phyloP scores from a whole-genome alignment of 176 grass and related monocot species.

The Musa acuminata region DNA sequence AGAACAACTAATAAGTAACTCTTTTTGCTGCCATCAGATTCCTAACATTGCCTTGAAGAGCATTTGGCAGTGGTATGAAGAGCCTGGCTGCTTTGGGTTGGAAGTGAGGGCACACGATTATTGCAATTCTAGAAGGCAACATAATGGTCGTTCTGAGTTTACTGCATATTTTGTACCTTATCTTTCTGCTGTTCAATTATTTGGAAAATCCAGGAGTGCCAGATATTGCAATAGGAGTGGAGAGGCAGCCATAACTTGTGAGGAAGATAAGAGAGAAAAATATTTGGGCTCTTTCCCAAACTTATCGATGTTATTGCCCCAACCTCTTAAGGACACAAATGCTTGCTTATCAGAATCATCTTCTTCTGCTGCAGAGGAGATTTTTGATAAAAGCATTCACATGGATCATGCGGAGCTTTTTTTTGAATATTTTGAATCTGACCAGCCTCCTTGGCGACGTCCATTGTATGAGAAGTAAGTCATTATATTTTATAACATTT shows the following conservation, averaged over 20 bases:
- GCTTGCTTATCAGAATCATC: neutral
- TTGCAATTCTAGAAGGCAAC: neutral
- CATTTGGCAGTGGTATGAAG: slow-evolving; percentile 66
- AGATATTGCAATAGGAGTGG: slow-evolving; percentile 10
- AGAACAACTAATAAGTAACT: slow-evolving; percentile 23
- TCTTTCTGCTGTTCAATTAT: slow-evolving; percentile 60
- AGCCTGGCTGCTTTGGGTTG: slow-evolving; percentile 65
- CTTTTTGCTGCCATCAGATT: slow-evolving; percentile 30
- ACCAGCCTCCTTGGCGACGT: slow-evolving; percentile 47
- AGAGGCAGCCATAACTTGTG: neutral
- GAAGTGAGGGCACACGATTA: slow-evolving; percentile 39
- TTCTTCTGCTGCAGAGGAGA: neutral
- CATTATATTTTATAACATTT: neutral
- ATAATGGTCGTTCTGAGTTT: slow-evolving; percentile 24
- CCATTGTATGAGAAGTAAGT: slow-evolving; percentile 68
- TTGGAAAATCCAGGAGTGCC: slow-evolving; percentile 34
- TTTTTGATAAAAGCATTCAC: neutral
- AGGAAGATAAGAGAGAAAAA: slow-evolving; percentile 5
- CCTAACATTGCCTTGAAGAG: slow-evolving; percentile 36
- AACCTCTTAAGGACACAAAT: slow-evolving; percentile 23
- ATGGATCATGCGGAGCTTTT: slow-evolving; percentile 31
- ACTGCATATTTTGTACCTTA: slow-evolving; percentile 66
- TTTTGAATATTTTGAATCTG: slow-evolving; percentile 86
- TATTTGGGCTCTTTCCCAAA: slow-evolving; percentile 31
- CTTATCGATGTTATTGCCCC: slow-evolving; percentile 41